Evolutionary conservation across 2,329 filamentous ascomycete species (phyloP).

Genomic region (Chrysosporium keratinophilum): DNA sequence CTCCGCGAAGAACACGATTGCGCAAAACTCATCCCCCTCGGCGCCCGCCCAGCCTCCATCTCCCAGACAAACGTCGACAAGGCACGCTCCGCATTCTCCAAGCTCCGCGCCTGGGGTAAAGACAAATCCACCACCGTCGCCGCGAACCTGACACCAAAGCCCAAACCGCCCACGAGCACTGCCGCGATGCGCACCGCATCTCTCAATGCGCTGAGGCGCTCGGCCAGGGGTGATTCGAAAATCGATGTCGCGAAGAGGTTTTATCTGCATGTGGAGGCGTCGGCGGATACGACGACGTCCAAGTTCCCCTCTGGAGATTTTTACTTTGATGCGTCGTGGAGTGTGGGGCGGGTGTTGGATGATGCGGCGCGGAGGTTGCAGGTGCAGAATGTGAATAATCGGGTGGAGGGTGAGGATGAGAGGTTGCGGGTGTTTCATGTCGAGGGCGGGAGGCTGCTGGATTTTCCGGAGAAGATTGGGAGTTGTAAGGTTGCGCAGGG

Average conservation of each 20-base stretch:
- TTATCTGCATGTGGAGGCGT: slow-evolving; percentile 83
- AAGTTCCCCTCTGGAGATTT: slow-evolving; percentile 75
- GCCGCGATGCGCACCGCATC: slow-evolving; percentile 57
- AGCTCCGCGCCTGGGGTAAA: slow-evolving; percentile 68
- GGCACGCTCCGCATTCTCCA: slow-evolving; percentile 63
- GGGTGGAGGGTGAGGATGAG: slow-evolving; percentile 46
- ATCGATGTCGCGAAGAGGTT: slow-evolving; percentile 72
- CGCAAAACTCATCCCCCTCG: slow-evolving; percentile 56
- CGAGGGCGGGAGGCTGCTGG: slow-evolving; percentile 73
- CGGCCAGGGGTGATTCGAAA: slow-evolving; percentile 81
- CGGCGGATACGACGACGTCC: slow-evolving; percentile 69
- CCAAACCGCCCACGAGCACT: slow-evolving; percentile 54
- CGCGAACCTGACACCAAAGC: slow-evolving; percentile 54
- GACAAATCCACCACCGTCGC: slow-evolving; percentile 57
- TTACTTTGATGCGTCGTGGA: slow-evolving; percentile 76
- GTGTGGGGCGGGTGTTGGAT: slow-evolving; percentile 57
- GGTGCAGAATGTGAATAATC: slow-evolving; percentile 40
- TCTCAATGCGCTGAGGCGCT: slow-evolving; percentile 69
- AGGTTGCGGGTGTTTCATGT: slow-evolving; percentile 85
- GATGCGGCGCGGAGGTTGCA: slow-evolving; percentile 35
- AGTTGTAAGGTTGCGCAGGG: slow-evolving; percentile 58
- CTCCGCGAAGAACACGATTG: slow-evolving; percentile 68
- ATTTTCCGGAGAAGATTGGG: slow-evolving; percentile 80
- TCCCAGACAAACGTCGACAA: slow-evolving; percentile 47
- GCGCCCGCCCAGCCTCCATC: slow-evolving; percentile 39